Evolutionary conservation across 1,139 yeast genomes (phyloP).

Genomic region (Scheffersomyces quercinus): DNA sequence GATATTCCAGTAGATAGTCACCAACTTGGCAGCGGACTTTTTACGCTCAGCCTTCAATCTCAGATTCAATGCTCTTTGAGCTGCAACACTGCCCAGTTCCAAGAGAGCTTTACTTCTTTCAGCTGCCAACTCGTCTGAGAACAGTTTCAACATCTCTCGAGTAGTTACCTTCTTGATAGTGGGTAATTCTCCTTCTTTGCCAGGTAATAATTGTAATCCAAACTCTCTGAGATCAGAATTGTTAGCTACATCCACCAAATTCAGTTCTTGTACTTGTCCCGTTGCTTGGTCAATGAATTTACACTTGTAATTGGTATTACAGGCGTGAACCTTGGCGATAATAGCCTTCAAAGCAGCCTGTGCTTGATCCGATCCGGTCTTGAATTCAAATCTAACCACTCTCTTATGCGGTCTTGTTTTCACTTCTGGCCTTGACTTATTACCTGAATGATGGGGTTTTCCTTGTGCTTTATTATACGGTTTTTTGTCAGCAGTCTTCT

Average conservation of each 20-base stretch:
- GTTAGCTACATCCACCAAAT: conserved; percentile 34
- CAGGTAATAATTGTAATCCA: conserved; percentile 32
- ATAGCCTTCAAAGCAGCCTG: conserved; percentile 32
- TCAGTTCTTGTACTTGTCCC: conserved; percentile 16
- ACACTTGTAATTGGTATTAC: conserved; percentile 25
- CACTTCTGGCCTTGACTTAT: conserved; percentile 5
- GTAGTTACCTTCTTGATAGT: conserved; percentile 29
- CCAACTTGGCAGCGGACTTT: conserved; percentile 36
- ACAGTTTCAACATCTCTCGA: conserved; percentile 35
- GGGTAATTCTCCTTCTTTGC: conserved; percentile 22
- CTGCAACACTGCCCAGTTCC: conserved; percentile 35
- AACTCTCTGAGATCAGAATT: conserved; percentile 26
- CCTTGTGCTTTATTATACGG: background rate
- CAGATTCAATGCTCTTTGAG: conserved; percentile 28
- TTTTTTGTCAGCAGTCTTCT: background rate
- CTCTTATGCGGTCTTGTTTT: conserved; percentile 8
- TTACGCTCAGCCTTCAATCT: conserved; percentile 36
- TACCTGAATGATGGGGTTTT: background rate
- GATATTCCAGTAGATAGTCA: conserved; percentile 41
- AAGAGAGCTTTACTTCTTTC: conserved; percentile 33
- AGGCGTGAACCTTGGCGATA: conserved; percentile 26
- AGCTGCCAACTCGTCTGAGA: conserved; percentile 34
- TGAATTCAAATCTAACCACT: conserved; percentile 15
- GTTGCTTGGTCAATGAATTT: conserved; percentile 25
- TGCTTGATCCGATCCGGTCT: conserved; percentile 21